Conservation (phyloP, 768 basidiomycete genomes). For the Sarcodon aspratus region DNA sequence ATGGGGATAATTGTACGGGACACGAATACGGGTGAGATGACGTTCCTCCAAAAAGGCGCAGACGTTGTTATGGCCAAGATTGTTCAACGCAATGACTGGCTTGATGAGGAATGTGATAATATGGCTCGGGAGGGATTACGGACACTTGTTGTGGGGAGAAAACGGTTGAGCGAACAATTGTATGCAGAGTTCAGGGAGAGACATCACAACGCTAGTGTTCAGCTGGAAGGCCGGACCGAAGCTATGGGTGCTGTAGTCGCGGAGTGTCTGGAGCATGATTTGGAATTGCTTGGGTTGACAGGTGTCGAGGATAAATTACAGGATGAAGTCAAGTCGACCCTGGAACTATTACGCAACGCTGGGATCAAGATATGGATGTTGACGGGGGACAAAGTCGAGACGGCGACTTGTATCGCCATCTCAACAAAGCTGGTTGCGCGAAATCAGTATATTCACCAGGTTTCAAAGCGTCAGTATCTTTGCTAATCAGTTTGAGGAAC, state of each 20-base stretch:
- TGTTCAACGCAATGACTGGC: conserved; percentile 95
- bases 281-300: conserved; percentile 88
- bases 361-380: conserved; percentile 99
- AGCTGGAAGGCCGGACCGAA: conserved; percentile 69
- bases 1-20: conserved; percentile 98
- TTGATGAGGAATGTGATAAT: conserved; percentile 96
- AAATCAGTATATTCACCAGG: conserved; percentile 96
- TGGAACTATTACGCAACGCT: conserved; percentile 89
- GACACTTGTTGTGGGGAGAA: conserved; percentile 87
- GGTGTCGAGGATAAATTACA: conserved; percentile 99
- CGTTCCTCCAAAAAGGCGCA: conserved; percentile 93
- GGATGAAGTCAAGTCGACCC: conserved; percentile 89
- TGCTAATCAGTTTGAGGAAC: background rate
- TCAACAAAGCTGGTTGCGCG: conserved; percentile 93
- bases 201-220: conserved; percentile 72
- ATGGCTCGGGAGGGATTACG: conserved; percentile 96
- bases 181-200: conserved; percentile 64
- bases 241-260: conserved; percentile 68
- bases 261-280: conserved; percentile 73
- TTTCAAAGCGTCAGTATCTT: conserved; percentile 67
- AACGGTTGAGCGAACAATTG: conserved; percentile 53
- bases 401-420: conserved; percentile 95
- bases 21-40: conserved; percentile 58
- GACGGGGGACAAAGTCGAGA: conserved; percentile 98
- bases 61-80: conserved; percentile 97